phyloP scores from a whole-genome alignment of 2,329 filamentous ascomycete genomes.

The Aspergillus pseudonomiae region DNA sequence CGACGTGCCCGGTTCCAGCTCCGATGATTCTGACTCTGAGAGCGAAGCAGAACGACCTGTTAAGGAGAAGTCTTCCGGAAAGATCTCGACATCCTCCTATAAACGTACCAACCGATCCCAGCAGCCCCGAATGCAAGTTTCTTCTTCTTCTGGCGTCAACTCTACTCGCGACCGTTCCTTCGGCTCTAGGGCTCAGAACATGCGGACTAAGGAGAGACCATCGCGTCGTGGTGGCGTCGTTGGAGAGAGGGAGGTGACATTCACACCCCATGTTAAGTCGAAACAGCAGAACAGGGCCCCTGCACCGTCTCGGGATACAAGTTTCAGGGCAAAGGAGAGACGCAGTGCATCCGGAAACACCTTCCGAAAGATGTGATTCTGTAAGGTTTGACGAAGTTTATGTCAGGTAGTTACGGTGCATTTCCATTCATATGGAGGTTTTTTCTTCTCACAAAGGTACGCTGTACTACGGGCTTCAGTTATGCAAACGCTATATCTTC shows the following conservation, averaged over 20 bases:
- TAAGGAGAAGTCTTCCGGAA: slow-evolving; percentile 37
- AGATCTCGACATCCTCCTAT: slow-evolving; percentile 60
- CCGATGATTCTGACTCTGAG: slow-evolving; percentile 39
- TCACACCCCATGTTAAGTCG: slow-evolving; percentile 56
- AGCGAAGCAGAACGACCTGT: slow-evolving; percentile 31
- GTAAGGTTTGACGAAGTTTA: neutral
- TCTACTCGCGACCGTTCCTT: slow-evolving; percentile 59
- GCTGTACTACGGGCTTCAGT: neutral
- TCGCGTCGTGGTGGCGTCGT: slow-evolving; percentile 40
- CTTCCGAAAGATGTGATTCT: slow-evolving; percentile 49
- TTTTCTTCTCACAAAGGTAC: neutral
- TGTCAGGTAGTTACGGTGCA: neutral
- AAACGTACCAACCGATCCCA: slow-evolving; percentile 54
- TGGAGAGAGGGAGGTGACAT: slow-evolving; percentile 62
- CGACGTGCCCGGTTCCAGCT: slow-evolving; percentile 48
- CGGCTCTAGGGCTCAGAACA: slow-evolving; percentile 56
- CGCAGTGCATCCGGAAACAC: slow-evolving; percentile 54
- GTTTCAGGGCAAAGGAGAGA: slow-evolving; percentile 44
- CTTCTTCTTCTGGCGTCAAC: slow-evolving; percentile 52
- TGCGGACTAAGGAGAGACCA: slow-evolving; percentile 40
- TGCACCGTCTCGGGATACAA: slow-evolving; percentile 20
- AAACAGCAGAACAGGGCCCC: slow-evolving; percentile 31
- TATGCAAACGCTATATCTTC: neutral
- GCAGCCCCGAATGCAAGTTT: slow-evolving; percentile 60
- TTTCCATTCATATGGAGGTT: neutral